Percentiles rank a stretch among this genome's conserved stretches.
These are phyloP conservation scores for Pleurotus eryngii DNA, from an alignment of 768 basidiomycete genomes.

Conservation along the genomic window DNA sequence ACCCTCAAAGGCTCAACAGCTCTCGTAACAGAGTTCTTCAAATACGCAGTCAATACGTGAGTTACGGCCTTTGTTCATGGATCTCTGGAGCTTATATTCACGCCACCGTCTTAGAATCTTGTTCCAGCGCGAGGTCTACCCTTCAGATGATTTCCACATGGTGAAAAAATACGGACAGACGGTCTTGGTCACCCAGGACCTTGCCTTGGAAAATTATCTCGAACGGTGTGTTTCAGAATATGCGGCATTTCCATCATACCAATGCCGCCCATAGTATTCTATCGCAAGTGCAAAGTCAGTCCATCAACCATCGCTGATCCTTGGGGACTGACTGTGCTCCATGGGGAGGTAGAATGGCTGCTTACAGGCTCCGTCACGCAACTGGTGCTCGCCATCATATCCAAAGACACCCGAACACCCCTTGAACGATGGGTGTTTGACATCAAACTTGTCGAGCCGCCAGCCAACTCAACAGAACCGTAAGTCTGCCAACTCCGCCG, in stretches of 20 bases:
- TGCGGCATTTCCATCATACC: constrained; percentile 3
- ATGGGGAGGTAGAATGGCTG: constrained; percentile 76
- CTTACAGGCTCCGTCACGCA: constrained; percentile 90
- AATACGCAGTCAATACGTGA: constrained; percentile 97
- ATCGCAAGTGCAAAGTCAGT: constrained; percentile 86
- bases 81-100: constrained; percentile 11
- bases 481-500: constrained; percentile 29
- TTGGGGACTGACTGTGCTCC: not conserved
- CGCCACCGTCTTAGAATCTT: constrained; percentile 60
- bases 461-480: constrained; percentile 47
- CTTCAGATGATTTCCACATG: constrained; percentile 98
- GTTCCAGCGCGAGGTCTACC: constrained; percentile 96
- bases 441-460: constrained; percentile 75
- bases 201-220: constrained; percentile 91
- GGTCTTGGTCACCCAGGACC: constrained; percentile 90
- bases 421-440: constrained; percentile 99
- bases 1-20: constrained; percentile 94
- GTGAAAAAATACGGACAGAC: constrained; percentile 99
- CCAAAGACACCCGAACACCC: constrained; percentile 87
- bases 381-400: constrained; percentile 92
- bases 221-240: constrained; percentile 47
- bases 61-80: constrained; percentile 22
- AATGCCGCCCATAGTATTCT: constrained; percentile 60
- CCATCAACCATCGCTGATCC: not conserved
- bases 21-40: constrained; percentile 98